A percentile compares a stretch with the other conserved stretches of the same genome.
Evolutionary conservation across 2,329 filamentous ascomycete species (phyloP).

Genomic region (Colletotrichum cordylinicola): DNA sequence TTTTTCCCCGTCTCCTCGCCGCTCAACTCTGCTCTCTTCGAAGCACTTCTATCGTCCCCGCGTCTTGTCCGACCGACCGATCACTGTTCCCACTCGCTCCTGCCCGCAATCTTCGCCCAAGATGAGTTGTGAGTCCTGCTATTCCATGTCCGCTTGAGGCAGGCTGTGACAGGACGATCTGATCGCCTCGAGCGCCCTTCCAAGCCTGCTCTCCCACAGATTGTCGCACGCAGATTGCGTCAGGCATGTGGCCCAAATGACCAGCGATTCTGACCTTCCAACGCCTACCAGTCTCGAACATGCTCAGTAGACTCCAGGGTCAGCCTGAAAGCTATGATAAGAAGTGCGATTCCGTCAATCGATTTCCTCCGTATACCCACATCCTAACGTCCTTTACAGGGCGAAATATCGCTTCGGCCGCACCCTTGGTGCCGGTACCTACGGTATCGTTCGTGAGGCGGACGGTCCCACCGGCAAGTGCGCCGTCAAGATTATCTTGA

Average conservation of each 20-base stretch:
- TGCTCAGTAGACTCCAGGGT: slow-evolving; percentile 95
- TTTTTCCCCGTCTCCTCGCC: slow-evolving; percentile 10
- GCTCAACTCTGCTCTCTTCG: slow-evolving; percentile 3
- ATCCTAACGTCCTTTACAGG: slow-evolving; percentile 48
- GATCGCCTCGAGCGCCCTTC: neutral
- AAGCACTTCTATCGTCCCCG: neutral
- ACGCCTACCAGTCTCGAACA: slow-evolving; percentile 71
- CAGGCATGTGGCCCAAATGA: neutral
- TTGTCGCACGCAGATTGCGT: neutral
- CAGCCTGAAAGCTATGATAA: slow-evolving; percentile 99
- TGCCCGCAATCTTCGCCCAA: slow-evolving; percentile 17
- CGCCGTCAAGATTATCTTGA: slow-evolving; percentile 98
- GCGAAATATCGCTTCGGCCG: slow-evolving; percentile 90
- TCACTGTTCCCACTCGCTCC: neutral
- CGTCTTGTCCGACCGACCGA: neutral
- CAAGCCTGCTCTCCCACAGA: neutral
- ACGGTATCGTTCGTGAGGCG: slow-evolving; percentile 96
- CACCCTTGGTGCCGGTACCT: slow-evolving; percentile 94
- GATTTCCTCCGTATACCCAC: slow-evolving; percentile 10
- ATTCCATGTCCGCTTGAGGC: neutral
- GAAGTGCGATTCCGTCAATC: slow-evolving; percentile 67
- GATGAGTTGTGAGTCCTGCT: slow-evolving; percentile 45
- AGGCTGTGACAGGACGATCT: neutral
- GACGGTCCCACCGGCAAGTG: slow-evolving; percentile 85
- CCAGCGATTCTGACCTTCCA: slow-evolving; percentile 27